Percentiles rank a stretch among this genome's conserved stretches.
Evolutionary conservation across 768 basidiomycete genomes (phyloP).

Genomic region (Solioccasus polychromus): DNA sequence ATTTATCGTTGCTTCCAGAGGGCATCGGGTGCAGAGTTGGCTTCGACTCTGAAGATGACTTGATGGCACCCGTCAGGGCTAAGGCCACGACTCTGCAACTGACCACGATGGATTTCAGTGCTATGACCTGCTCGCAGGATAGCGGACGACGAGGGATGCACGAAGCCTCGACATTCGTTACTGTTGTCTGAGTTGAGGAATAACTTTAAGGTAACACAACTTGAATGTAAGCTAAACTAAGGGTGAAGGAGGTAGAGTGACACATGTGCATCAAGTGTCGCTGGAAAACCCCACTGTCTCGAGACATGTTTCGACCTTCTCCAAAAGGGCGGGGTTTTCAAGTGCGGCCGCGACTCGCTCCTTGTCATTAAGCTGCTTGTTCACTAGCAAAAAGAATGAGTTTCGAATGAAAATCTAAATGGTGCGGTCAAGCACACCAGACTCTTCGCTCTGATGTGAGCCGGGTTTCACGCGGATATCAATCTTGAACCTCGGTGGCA

Average conservation of each 20-base stretch:
- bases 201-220: too few species aligned
- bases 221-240: too few species aligned
- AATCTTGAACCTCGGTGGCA: constrained; percentile 91
- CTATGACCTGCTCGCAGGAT: neutral
- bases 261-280: constrained; percentile 2
- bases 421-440: constrained; percentile 49
- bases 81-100: constrained; percentile 1
- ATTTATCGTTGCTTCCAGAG: constrained; percentile 13
- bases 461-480: constrained; percentile 93
- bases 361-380: constrained; percentile 99
- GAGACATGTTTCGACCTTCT: constrained; percentile 82
- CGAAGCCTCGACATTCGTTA: neutral
- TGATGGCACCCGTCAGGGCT: constrained; percentile 1
- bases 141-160: neutral
- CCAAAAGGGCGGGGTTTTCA: constrained; percentile 84
- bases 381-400: constrained; percentile 53
- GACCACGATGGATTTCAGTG: constrained; percentile 15
- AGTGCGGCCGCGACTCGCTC: constrained; percentile 96
- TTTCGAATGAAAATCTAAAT: neutral
- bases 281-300: constrained; percentile 30
- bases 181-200: too few species aligned
- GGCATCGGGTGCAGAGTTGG: neutral
- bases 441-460: constrained; percentile 91
- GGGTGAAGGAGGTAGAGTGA: too few species aligned
- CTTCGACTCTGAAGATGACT: constrained; percentile 6